Percentiles rank a stretch among this genome's conserved stretches.
These are phyloP conservation scores for Sabuloglossum arenarium DNA, from an alignment of 495 filamentous ascomycete genomes.

Conservation along the genomic window DNA sequence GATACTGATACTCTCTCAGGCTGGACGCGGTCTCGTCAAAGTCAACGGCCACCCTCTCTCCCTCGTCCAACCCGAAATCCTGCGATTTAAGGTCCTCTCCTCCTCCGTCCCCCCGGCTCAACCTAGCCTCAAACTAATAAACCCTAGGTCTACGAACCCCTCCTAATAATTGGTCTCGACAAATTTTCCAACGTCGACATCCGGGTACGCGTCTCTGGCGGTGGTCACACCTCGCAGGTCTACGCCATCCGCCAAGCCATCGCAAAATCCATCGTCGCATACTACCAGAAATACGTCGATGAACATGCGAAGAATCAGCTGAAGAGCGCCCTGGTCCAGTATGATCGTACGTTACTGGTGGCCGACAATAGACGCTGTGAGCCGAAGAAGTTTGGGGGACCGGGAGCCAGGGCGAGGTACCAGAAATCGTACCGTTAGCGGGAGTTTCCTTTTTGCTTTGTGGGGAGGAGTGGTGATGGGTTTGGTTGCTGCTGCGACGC, in stretches of 20 bases:
- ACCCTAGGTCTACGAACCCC: slow-evolving; percentile 82
- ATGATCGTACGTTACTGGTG: slow-evolving; percentile 91
- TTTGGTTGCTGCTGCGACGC: neutral
- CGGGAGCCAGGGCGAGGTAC: slow-evolving; percentile 87
- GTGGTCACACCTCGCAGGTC: slow-evolving; percentile 95
- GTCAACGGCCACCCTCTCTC: slow-evolving; percentile 92
- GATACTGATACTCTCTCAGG: slow-evolving; percentile 24
- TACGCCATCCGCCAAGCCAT: slow-evolving; percentile 99
- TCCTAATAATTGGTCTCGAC: slow-evolving; percentile 87
- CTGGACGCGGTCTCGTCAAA: slow-evolving; percentile 87
- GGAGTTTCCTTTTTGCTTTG: neutral
- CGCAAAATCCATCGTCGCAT: slow-evolving; percentile 92
- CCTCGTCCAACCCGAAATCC: slow-evolving; percentile 86
- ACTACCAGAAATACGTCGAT: slow-evolving; percentile 99
- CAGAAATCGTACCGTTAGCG: slow-evolving; percentile 62
- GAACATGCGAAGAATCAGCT: slow-evolving; percentile 99
- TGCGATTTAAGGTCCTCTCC: slow-evolving; percentile 69
- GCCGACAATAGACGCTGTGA: slow-evolving; percentile 54
- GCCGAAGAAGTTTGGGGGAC: slow-evolving; percentile 42
- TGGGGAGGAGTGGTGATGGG: neutral
- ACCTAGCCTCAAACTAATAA: no score
- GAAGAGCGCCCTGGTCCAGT: slow-evolving; percentile 82
- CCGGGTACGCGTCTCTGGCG: slow-evolving; percentile 86
- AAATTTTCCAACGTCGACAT: slow-evolving; percentile 96
- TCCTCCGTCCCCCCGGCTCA: no score